Conservation (phyloP, 1,284 basidiomycete species). For the Volvariella volvacea region DNA sequence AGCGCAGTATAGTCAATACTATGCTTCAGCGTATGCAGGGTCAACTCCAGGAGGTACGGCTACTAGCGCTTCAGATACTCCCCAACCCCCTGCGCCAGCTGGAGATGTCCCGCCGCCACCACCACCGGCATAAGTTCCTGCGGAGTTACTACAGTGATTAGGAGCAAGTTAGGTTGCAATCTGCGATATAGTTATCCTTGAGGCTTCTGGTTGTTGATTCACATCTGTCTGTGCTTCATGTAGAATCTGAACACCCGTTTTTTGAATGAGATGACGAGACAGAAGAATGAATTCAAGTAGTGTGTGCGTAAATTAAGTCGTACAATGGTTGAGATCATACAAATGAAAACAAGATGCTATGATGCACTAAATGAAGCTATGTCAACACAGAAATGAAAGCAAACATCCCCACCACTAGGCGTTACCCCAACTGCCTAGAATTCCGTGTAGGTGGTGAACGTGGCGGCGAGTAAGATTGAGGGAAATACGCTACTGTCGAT, state of each 20-base stretch:
- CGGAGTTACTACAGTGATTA: background rate
- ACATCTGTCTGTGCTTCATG: too few relatives aligned
- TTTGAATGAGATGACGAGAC: too few relatives aligned
- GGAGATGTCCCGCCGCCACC: constrained; percentile 15
- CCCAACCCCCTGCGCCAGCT: constrained; percentile 9
- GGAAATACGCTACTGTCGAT: constrained; percentile 42
- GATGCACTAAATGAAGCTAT: too few relatives aligned
- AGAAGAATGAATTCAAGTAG: too few relatives aligned
- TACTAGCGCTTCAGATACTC: constrained; percentile 4
- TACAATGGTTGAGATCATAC: too few relatives aligned
- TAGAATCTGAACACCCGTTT: too few relatives aligned
- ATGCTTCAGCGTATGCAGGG: constrained; percentile 32
- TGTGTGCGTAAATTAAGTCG: too few relatives aligned
- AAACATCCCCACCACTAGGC: constrained; percentile 16
- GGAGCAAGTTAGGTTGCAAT: too few relatives aligned
- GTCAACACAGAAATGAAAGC: too few relatives aligned
- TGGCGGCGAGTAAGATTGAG: constrained; percentile 38
- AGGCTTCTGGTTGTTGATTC: too few relatives aligned
- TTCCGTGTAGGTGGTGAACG: constrained; percentile 12
- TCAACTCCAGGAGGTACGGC: constrained; percentile 2
- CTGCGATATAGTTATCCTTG: too few relatives aligned
- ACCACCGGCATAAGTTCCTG: constrained; percentile 2
- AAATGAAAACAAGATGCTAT: too few relatives aligned
- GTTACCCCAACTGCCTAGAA: constrained; percentile 15
- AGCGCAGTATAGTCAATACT: constrained; percentile 69